Evolutionary conservation across 129 eudicot genomes (phyloP).

Genomic region (Artemisia argyi): DNA sequence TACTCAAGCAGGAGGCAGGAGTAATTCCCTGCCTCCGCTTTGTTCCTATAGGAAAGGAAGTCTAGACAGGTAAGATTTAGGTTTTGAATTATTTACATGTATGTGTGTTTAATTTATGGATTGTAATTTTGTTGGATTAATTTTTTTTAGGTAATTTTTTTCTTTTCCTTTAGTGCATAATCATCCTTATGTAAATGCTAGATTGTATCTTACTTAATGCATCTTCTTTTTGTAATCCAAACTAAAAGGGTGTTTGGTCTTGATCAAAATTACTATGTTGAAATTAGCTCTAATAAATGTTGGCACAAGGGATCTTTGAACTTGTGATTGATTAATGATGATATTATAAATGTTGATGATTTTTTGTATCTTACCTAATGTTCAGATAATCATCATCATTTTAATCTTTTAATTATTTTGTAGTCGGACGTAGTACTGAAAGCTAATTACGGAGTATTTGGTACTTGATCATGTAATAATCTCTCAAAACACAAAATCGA

Average conservation of each 20-base stretch:
- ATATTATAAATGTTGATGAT: too few species aligned
- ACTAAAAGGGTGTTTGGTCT: background rate
- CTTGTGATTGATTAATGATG: too few species aligned
- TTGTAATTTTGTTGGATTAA: constrained; percentile 8
- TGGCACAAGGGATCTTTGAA: too few species aligned
- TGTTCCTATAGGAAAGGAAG: constrained; percentile 61
- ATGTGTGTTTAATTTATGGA: constrained; percentile 16
- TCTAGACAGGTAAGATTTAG: constrained; percentile 45
- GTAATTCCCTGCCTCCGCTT: constrained; percentile 67
- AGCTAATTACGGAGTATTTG: too few species aligned
- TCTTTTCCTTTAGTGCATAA: constrained; percentile 2
- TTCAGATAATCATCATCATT: too few species aligned
- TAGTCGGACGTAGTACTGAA: too few species aligned
- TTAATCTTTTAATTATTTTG: too few species aligned
- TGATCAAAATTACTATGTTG: background rate
- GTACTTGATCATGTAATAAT: too few species aligned
- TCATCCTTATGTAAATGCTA: constrained; percentile 20
- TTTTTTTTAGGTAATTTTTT: constrained; percentile 5
- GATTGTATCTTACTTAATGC: constrained; percentile 24
- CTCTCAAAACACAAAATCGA: too few species aligned
- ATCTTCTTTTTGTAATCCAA: background rate
- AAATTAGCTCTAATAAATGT: background rate
- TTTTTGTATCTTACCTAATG: too few species aligned
- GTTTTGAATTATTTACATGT: background rate
- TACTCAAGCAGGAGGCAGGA: constrained; percentile 47